Percentiles rank a stretch among this genome's conserved stretches.
phyloP scores from a whole-genome alignment of 2,329 filamentous ascomycete species.

The Raffaelea ambrosiae region DNA sequence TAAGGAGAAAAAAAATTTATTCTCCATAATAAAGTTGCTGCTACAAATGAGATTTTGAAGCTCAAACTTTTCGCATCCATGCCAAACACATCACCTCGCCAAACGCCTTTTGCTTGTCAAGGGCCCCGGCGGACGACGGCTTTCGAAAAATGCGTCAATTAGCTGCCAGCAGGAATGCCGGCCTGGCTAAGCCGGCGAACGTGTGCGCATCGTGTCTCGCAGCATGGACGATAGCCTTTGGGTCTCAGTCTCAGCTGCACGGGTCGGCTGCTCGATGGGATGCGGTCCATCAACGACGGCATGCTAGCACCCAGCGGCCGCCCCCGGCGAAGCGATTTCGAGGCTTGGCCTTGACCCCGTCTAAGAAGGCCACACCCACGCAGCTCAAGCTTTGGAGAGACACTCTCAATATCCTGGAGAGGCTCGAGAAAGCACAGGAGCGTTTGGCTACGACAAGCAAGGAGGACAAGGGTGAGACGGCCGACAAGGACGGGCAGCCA shows the following conservation, averaged over 20 bases:
- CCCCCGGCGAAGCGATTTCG: background rate
- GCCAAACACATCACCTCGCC: too few species aligned
- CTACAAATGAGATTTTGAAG: too few species aligned
- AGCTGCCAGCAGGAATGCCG: conserved; percentile 16
- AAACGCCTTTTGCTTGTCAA: background rate
- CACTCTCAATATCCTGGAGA: conserved; percentile 17
- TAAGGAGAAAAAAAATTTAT: background rate
- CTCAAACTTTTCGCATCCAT: too few species aligned
- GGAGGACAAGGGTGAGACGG: background rate
- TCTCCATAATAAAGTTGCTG: too few species aligned
- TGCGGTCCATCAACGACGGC: too few species aligned
- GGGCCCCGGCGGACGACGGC: too few species aligned
- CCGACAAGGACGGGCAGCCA: background rate
- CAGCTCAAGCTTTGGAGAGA: conserved; percentile 18
- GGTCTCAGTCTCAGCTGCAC: too few species aligned
- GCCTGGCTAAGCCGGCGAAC: conserved; percentile 19
- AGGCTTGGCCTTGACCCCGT: background rate
- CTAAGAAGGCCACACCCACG: conserved; percentile 2
- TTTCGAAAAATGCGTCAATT: conserved; percentile 30
- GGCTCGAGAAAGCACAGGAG: conserved; percentile 13
- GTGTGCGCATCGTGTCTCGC: conserved; percentile 20
- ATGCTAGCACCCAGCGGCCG: too few species aligned
- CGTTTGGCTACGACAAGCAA: conserved; percentile 6
- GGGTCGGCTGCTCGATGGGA: too few species aligned
- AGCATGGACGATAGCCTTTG: too few species aligned